phyloP scores from a whole-genome alignment of 192 early-diverging fungal species.

The Diversispora epigaea region DNA sequence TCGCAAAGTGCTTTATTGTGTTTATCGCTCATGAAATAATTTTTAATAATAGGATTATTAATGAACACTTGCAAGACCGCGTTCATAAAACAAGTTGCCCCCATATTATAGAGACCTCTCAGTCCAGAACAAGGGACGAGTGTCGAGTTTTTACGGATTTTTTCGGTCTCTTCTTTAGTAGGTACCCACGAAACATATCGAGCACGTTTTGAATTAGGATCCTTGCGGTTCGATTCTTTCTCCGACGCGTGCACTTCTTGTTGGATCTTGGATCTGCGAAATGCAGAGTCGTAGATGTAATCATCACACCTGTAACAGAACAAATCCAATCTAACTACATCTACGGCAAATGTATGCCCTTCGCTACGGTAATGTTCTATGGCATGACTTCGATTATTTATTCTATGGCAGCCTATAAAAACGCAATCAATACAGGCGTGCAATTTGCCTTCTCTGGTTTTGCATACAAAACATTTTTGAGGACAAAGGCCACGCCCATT shows the following conservation, averaged over 20 bases:
- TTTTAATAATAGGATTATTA: slow-evolving; percentile 88
- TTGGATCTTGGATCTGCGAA: not conserved
- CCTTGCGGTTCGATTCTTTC: slow-evolving; percentile 44
- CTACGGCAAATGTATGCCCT: slow-evolving; percentile 1
- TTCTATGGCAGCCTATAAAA: slow-evolving; percentile 67
- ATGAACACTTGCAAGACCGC: slow-evolving; percentile 87
- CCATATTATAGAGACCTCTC: slow-evolving; percentile 90
- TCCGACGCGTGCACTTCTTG: slow-evolving; percentile 20
- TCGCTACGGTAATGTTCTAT: slow-evolving; percentile 19
- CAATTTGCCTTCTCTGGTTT: slow-evolving; percentile 41
- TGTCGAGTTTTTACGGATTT: slow-evolving; percentile 41
- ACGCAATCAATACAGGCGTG: slow-evolving; percentile 87
- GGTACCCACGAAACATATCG: slow-evolving; percentile 60
- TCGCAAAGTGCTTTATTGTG: slow-evolving; percentile 72
- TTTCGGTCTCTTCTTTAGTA: slow-evolving; percentile 40
- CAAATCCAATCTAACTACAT: slow-evolving; percentile 27
- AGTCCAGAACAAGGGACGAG: slow-evolving; percentile 55
- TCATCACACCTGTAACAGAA: slow-evolving; percentile 30
- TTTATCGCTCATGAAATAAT: slow-evolving; percentile 88
- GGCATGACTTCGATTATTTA: slow-evolving; percentile 51
- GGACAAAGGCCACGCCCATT: not conserved
- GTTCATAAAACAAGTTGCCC: slow-evolving; percentile 96
- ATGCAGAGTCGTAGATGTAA: slow-evolving; percentile 34
- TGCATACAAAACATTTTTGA: slow-evolving; percentile 4
- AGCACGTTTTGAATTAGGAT: slow-evolving; percentile 49